Evolutionary conservation across 176 grass and related monocot genomes (phyloP).

Genomic region (Pontederia crassipes): DNA sequence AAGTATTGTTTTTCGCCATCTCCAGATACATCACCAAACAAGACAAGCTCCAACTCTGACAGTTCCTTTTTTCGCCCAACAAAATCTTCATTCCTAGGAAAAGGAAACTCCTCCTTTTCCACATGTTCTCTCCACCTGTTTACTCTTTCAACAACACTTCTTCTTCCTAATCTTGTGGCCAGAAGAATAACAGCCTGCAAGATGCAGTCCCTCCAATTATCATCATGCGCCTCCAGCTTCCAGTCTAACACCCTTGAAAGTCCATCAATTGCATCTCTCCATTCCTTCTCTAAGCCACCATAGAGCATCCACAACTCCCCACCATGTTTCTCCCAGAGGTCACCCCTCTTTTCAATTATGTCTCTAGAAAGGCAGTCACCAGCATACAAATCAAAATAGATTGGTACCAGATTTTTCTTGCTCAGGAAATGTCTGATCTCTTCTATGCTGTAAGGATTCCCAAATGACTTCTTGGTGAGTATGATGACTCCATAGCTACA

Average conservation of each 20-base stretch:
- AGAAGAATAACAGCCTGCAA: conserved; percentile 66
- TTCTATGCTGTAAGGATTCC: conserved; percentile 83
- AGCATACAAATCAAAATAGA: conserved; percentile 80
- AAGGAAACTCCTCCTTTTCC: conserved; percentile 88
- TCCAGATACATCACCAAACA: conserved; percentile 83
- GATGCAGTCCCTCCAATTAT: conserved; percentile 85
- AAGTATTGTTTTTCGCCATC: conserved; percentile 90
- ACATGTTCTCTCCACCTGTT: conserved; percentile 73
- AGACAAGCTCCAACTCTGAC: conserved; percentile 81
- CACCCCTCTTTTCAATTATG: conserved; percentile 92
- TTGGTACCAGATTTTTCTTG: conserved; percentile 70
- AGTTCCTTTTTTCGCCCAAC: conserved; percentile 90
- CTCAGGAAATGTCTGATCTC: conserved; percentile 78
- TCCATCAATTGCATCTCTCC: conserved; percentile 81
- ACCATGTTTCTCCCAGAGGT: conserved; percentile 95
- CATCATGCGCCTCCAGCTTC: conserved; percentile 69
- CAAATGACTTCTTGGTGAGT: conserved; percentile 88
- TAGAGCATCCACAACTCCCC: conserved; percentile 97
- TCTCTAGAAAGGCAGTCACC: conserved; percentile 91
- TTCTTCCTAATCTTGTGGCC: conserved; percentile 72
- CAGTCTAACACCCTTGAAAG: conserved; percentile 62
- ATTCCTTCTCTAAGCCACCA: conserved; percentile 80
- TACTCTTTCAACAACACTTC: conserved; percentile 79
- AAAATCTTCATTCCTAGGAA: conserved; percentile 64
- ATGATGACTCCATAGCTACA: conserved; percentile 84